Conservation (phyloP, 2,329 filamentous ascomycete species). For the Cordyceps sp. region DNA sequence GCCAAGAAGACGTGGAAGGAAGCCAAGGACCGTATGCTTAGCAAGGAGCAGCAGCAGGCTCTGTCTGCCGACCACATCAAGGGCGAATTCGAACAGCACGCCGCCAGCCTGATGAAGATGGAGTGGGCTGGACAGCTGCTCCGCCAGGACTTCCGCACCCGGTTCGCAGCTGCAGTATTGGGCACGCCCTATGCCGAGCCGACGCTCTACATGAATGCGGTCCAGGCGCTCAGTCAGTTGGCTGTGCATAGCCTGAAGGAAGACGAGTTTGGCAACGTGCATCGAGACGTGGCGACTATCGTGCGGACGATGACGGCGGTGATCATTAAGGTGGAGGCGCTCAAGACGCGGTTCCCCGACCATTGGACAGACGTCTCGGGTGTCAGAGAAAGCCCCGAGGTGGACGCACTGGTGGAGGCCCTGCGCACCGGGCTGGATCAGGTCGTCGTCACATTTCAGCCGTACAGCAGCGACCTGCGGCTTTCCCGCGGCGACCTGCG, state of each 20-base stretch:
- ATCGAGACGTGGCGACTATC: slow-evolving; percentile 59
- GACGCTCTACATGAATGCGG: slow-evolving; percentile 52
- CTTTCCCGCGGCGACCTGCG: slow-evolving; percentile 56
- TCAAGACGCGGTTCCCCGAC: slow-evolving; percentile 38
- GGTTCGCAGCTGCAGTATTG: slow-evolving; percentile 50
- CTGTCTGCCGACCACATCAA: slow-evolving; percentile 31
- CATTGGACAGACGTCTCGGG: slow-evolving; percentile 70
- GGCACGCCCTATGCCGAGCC: slow-evolving; percentile 58
- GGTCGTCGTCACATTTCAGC: slow-evolving; percentile 55
- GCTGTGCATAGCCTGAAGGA: slow-evolving; percentile 60
- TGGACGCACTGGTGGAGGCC: slow-evolving; percentile 51
- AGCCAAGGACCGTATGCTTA: slow-evolving; percentile 29
- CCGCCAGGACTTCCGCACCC: slow-evolving; percentile 49
- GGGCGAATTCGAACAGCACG: slow-evolving; percentile 29
- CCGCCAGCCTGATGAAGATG: slow-evolving; percentile 26
- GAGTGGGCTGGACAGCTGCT: slow-evolving; percentile 50
- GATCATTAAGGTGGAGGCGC: slow-evolving; percentile 51
- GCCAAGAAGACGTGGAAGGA: slow-evolving; percentile 31
- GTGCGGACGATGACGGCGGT: slow-evolving; percentile 56
- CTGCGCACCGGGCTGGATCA: slow-evolving; percentile 48
- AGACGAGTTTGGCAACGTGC: slow-evolving; percentile 75
- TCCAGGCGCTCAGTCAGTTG: slow-evolving; percentile 52
- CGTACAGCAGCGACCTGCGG: slow-evolving; percentile 55
- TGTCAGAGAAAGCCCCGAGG: slow-evolving; percentile 38
- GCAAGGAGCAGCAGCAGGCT: slow-evolving; percentile 36